A percentile compares a stretch with the other conserved stretches of the same genome.
phyloP scores from a whole-genome alignment of 129 eudicot genomes.

The Helianthus annuus region DNA sequence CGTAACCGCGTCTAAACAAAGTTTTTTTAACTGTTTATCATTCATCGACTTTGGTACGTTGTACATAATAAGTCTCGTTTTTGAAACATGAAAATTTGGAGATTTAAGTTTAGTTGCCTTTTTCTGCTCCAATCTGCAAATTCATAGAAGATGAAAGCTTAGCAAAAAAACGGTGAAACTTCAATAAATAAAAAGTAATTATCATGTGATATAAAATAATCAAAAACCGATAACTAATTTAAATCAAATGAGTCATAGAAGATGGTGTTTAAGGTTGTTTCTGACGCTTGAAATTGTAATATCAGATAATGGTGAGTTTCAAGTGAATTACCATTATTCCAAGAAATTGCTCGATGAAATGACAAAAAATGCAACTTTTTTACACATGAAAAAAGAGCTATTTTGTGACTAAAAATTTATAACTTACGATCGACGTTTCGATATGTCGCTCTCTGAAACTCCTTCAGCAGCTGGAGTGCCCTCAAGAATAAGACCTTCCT shows the following conservation, averaged over 20 bases:
- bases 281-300: background rate
- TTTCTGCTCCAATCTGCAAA: slow-evolving; percentile 79
- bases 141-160: background rate
- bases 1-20: slow-evolving; percentile 73
- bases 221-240: background rate
- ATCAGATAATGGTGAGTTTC: background rate
- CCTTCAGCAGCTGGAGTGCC: slow-evolving; percentile 98
- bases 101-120: slow-evolving; percentile 77
- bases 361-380: too few relatives aligned
- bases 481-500: slow-evolving; percentile 94
- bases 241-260: background rate
- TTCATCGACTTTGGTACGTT: slow-evolving; percentile 86
- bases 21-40: slow-evolving; percentile 62
- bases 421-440: slow-evolving; percentile 83
- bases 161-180: background rate
- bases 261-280: slow-evolving; percentile 2
- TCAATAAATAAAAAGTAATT: too few relatives aligned
- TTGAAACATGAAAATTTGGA: slow-evolving; percentile 93
- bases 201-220: background rate
- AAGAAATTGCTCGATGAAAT: too few relatives aligned
- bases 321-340: too few relatives aligned
- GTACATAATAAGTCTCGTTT: slow-evolving; percentile 82
- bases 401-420: too few relatives aligned
- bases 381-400: too few relatives aligned
- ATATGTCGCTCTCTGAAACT: slow-evolving; percentile 79